Evolutionary conservation across 495 filamentous ascomycete species (phyloP).

Genomic region (Annulohypoxylon nitens): DNA sequence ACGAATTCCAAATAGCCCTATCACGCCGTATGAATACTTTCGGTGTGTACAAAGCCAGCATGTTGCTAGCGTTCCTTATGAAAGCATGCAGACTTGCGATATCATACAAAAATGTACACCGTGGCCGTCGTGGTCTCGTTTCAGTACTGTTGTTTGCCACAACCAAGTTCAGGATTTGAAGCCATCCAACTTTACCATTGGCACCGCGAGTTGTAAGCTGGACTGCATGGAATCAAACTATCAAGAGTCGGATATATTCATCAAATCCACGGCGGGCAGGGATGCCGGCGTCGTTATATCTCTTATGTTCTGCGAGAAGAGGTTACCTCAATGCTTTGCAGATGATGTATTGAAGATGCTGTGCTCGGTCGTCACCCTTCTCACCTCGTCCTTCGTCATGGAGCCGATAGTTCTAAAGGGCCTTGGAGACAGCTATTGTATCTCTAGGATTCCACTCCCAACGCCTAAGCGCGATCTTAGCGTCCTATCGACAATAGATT

Average conservation of each 20-base stretch:
- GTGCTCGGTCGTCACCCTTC: conserved; percentile 55
- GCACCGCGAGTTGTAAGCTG: conserved; percentile 56
- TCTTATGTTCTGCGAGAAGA: conserved; percentile 59
- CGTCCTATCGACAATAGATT: conserved; percentile 30
- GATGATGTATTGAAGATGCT: conserved; percentile 59
- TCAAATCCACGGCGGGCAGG: conserved; percentile 54
- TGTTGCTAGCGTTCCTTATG: conserved; percentile 56
- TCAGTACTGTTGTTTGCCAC: conserved; percentile 61
- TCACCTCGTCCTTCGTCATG: conserved; percentile 58
- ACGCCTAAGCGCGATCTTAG: conserved; percentile 39
- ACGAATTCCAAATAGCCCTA: conserved; percentile 55
- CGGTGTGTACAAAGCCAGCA: conserved; percentile 58
- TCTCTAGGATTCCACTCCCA: conserved; percentile 55
- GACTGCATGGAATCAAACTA: conserved; percentile 55
- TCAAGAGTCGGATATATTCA: conserved; percentile 58
- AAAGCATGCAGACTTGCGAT: conserved; percentile 57
- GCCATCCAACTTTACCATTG: conserved; percentile 56
- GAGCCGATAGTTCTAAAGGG: conserved; percentile 57
- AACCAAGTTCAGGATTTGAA: conserved; percentile 43
- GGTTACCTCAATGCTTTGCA: conserved; percentile 54
- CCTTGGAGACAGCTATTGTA: conserved; percentile 51
- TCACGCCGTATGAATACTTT: conserved; percentile 59
- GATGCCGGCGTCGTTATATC: conserved; percentile 53
- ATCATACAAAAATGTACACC: conserved; percentile 62
- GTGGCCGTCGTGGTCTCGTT: conserved; percentile 64